Base-by-base conservation (phyloP, 1,139 yeast species). In the Lodderomyces orthopsilosis region DNA sequence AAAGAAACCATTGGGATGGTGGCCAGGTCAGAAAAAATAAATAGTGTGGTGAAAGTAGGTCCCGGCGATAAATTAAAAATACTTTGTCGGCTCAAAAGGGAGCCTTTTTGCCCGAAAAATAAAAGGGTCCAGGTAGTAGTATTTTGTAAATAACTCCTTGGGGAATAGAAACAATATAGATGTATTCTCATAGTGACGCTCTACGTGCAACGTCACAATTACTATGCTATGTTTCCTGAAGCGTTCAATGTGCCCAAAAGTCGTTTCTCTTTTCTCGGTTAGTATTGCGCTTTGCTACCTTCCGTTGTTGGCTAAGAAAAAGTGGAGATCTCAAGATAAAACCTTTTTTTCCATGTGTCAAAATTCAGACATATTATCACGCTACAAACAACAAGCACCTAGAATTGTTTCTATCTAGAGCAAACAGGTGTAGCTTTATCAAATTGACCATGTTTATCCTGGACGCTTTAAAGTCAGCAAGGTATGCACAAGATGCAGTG, bases 401-500 rank as follows among this genome's bases (percentile, higher is more conserved):
- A n/a, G n/a, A n/a, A n/a, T n/a, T n/a, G n/a, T 21, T 21, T 21
- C 5, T 8, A 21, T 21, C 23, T 21, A 21, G 8, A 21, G 23
- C 23, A 21, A 21, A 21, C 23, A 21, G n/a, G n/a, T n/a, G n/a
- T n/a, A n/a, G n/a, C n/a, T 22, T 22, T 22, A 22, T 22, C 24
- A 22, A 22, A 22, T n/a, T n/a, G n/a, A n/a, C n/a, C n/a, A 30
- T 30, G 34, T 30, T 30, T 10, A 30, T 30, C 12, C 34, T 15
- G 19, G 30, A 26, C 19, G 37, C 38, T 33, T 41, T 44, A 46
- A 39, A 35, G 19, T 48, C 51, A 15, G 51, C 48, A 9, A 43
- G 40, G 23, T 48, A 59, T 44, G 68, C 70, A 17, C 53, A 53
- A 37, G 68, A 66, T 17, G 68, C 64, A 14, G 56, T 68, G 33